Percentiles rank a stretch among this genome's conserved stretches.
phyloP scores from a whole-genome alignment of 1,284 basidiomycete genomes.

The Puccinia triticina region DNA sequence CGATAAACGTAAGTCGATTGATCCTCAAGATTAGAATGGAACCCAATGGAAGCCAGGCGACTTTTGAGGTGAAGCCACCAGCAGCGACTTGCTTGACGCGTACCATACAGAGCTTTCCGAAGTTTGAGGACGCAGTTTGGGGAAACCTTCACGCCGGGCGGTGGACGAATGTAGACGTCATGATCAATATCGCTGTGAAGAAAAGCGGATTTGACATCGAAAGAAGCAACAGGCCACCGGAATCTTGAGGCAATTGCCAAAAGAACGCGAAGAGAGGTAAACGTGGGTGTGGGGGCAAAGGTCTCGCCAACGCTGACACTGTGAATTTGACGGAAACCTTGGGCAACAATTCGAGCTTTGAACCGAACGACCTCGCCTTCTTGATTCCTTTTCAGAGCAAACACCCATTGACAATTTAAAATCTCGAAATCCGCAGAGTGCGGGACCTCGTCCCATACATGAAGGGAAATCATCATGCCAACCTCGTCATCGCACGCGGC shows the following conservation, averaged over 20 bases:
- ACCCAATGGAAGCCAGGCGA: not conserved
- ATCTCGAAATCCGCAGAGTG: not conserved
- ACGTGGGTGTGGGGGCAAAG: too few species aligned
- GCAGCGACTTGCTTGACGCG: not conserved
- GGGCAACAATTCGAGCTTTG: too few species aligned
- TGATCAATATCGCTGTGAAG: slow-evolving; percentile 7
- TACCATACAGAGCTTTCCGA: too few species aligned
- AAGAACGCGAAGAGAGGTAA: too few species aligned
- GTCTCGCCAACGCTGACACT: too few species aligned
- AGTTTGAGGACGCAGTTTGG: too few species aligned
- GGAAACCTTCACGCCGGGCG: not conserved
- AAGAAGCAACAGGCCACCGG: not conserved
- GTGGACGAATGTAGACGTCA: not conserved
- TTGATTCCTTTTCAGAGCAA: not conserved
- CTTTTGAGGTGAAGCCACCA: slow-evolving; percentile 1
- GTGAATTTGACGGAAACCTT: too few species aligned
- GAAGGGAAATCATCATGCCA: not conserved
- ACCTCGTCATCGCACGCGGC: not conserved
- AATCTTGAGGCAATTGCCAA: not conserved
- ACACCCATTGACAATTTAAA: not conserved
- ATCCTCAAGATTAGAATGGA: not conserved
- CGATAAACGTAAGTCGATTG: not conserved
- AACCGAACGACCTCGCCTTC: not conserved
- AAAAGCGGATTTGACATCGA: not conserved
- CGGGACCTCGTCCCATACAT: not conserved